Base-by-base conservation (phyloP, 306 rosid genomes). In the Coriaria nepalensis region DNA sequence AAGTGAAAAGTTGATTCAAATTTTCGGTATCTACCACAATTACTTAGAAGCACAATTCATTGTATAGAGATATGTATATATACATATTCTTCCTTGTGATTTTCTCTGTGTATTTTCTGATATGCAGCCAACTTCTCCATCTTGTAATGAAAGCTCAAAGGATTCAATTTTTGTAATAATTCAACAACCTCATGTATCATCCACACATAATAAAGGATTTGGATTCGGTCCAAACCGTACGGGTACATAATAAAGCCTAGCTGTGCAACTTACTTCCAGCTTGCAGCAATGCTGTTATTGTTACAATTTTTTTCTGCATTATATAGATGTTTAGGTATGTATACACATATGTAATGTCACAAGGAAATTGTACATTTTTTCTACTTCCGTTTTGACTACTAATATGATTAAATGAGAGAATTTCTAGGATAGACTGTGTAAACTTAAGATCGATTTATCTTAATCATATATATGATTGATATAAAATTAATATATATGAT, bases 151-250 rank as follows among this genome's bases (percentile, higher is more conserved):
- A 62, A 66, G 66, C 50, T 45, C 77, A 37, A 79, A 63, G 69
- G 78, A 65, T 29, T 74, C 86, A 8, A 73, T 90, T 12, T 45
- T 90, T 43, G 94, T 90, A 41, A 81, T 90, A 56, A 71, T 90
- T 66, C 87, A 90, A 66, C 95, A 81, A 40, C 94, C 95, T 15
- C 79, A 60, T 33, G 59, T 79, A 15, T 61, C 1, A 20, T 20
- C 29, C 29, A 20, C 29, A 20, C 29, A 20, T 20, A 20, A 20
- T 3, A 20, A 20, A 20, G 29, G n/a, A n/a, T n/a, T n/a, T n/a
- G n/a, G n/a, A n/a, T n/a, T n/a, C n/a, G n/a, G n/a, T n/a, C n/a
- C n/a, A n/a, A n/a, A n/a, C n/a, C n/a, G n/a, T n/a, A n/a, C n/a
- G n/a, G n/a, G n/a, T n/a, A 20, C 29, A 20, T 20, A 20, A 20